phyloP scores from a whole-genome alignment of 75 land plant genomes.

The Pinus taeda region DNA sequence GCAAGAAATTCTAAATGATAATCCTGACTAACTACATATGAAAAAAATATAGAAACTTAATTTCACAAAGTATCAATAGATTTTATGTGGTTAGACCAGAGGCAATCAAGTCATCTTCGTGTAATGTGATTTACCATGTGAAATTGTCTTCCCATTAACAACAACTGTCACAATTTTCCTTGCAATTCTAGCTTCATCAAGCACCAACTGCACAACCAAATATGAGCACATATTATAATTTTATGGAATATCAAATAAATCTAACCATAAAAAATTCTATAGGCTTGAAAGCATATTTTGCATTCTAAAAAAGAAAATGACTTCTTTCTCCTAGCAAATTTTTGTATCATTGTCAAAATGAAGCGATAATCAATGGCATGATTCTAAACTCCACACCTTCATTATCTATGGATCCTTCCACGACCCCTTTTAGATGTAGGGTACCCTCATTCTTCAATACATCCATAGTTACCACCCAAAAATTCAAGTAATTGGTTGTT shows the following conservation, averaged over 20 bases:
- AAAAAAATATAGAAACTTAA: background rate
- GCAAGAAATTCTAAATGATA: background rate
- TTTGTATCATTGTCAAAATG: background rate
- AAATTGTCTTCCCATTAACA: conserved; percentile 50
- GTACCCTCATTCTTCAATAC: conserved; percentile 66
- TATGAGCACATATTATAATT: background rate
- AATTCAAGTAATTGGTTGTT: conserved; percentile 75
- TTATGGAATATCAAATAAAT: background rate
- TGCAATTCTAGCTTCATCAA: conserved; percentile 52
- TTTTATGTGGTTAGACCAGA: background rate
- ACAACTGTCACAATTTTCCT: conserved; percentile 15
- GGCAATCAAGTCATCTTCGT: conserved; percentile 26
- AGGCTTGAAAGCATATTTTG: background rate
- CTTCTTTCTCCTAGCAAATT: background rate
- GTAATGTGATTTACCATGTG: conserved; percentile 36
- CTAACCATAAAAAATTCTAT: conserved; percentile 15
- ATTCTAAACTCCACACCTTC: conserved; percentile 28
- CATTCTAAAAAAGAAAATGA: background rate
- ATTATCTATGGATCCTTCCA: conserved; percentile 77
- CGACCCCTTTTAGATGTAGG: conserved; percentile 65
- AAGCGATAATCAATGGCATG: background rate
- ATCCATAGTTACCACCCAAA: conserved; percentile 68
- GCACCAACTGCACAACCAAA: conserved; percentile 43
- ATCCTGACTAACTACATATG: background rate
- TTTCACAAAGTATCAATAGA: background rate